Conservation (phyloP, 441 rosid species). For the Adansonia grandidieri region DNA sequence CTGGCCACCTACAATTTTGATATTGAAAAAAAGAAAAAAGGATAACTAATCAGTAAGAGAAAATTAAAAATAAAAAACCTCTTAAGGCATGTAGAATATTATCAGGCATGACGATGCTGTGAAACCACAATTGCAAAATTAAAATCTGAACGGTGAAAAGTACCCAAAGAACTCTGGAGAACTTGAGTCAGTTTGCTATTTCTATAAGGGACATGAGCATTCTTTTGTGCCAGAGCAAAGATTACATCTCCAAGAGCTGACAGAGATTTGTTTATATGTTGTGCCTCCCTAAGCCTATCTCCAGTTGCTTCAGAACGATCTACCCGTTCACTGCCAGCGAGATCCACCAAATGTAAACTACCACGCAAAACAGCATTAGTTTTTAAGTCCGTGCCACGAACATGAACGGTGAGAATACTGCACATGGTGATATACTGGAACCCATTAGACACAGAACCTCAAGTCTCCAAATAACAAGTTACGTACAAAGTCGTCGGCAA, state of each 20-base stretch:
- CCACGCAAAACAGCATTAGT: constrained; percentile 73
- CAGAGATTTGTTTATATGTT: constrained; percentile 91
- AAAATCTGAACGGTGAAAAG: constrained; percentile 20
- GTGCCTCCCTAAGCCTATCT: constrained; percentile 91
- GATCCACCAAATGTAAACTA: constrained; percentile 86
- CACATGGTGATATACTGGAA: constrained; percentile 32
- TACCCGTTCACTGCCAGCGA: constrained; percentile 96
- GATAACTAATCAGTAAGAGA: constrained; percentile 26
- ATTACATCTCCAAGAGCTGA: constrained; percentile 98
- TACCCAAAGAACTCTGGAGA: constrained; percentile 92
- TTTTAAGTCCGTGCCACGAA: constrained; percentile 73
- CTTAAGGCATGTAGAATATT: constrained; percentile 15
- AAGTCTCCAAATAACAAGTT: neutral
- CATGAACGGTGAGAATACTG: constrained; percentile 91
- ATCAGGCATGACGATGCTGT: constrained; percentile 6
- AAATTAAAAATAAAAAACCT: neutral
- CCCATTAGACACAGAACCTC: constrained; percentile 19
- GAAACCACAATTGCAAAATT: neutral
- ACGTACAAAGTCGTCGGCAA: constrained; percentile 18
- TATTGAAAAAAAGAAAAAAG: constrained; percentile 23
- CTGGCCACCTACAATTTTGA: constrained; percentile 72
- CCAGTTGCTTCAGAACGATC: constrained; percentile 96
- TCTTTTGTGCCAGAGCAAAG: constrained; percentile 91
- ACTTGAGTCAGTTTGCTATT: constrained; percentile 99
- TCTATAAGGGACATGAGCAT: constrained; percentile 85